phyloP scores from a whole-genome alignment of 1,284 basidiomycete genomes.

The Moesziomyces globuligerus region DNA sequence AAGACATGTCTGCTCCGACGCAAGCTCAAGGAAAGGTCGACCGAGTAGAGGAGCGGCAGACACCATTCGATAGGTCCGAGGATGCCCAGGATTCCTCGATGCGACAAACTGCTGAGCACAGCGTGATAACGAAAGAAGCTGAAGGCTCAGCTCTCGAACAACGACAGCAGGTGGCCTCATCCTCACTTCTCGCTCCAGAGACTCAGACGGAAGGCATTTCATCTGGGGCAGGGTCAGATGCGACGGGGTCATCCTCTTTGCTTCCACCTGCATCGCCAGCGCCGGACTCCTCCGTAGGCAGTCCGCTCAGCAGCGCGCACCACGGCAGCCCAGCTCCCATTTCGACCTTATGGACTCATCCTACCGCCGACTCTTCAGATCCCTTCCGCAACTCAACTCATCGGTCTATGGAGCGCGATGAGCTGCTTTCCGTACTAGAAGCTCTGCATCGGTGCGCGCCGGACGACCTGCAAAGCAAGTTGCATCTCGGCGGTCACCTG shows the following conservation, averaged over 20 bases:
- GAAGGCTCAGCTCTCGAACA: too few species aligned
- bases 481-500: conserved; percentile 51
- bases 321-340: conserved; percentile 19
- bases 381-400: conserved; percentile 10
- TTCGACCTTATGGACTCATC: conserved; percentile 5
- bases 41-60: too few species aligned
- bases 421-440: conserved; percentile 42
- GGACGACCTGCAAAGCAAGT: conserved; percentile 35
- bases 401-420: conserved; percentile 28
- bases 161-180: too few species aligned
- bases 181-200: neutral
- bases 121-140: too few species aligned
- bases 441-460: conserved; percentile 34
- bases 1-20: neutral
- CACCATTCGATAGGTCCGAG: too few species aligned
- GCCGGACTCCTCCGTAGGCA: conserved; percentile 28
- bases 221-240: neutral
- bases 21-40: too few species aligned
- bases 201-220: neutral
- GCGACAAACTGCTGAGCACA: too few species aligned
- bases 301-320: conserved; percentile 31
- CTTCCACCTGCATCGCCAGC: conserved; percentile 17
- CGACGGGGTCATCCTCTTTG: conserved; percentile 3
- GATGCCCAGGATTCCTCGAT: neutral
- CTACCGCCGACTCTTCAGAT: neutral